Percentiles rank a stretch among this genome's conserved stretches.
These are phyloP conservation scores for Smallanthus sonchifolius DNA, from an alignment of 129 eudicot species.

Conservation along the genomic window DNA sequence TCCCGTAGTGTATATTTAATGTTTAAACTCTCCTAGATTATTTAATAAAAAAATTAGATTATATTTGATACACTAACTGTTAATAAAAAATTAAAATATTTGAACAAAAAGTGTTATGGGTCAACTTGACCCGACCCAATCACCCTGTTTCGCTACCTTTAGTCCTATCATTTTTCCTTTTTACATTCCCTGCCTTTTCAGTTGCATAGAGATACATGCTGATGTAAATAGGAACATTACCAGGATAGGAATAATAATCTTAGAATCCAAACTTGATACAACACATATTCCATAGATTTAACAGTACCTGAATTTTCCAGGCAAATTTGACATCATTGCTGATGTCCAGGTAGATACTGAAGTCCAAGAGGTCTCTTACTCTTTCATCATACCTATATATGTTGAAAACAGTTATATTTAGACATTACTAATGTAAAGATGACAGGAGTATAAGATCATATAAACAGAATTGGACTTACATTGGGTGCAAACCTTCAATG, in stretches of 20 bases:
- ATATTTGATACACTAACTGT: background rate
- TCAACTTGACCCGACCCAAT: background rate
- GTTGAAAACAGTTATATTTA: background rate
- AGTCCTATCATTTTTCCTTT: background rate
- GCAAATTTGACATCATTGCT: conserved; percentile 94
- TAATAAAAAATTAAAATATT: background rate
- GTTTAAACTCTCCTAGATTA: background rate
- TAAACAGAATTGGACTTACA: conserved; percentile 46
- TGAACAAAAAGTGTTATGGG: background rate
- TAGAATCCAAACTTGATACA: background rate
- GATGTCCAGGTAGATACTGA: conserved; percentile 91
- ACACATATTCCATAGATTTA: background rate
- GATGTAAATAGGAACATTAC: background rate
- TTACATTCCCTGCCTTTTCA: background rate
- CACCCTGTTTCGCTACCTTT: background rate
- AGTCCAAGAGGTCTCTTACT: conserved; percentile 87
- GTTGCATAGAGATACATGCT: background rate
- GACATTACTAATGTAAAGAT: too few relatives aligned
- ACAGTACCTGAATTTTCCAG: conserved; percentile 86
- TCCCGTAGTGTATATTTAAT: background rate
- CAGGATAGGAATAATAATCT: background rate
- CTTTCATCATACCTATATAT: conserved; percentile 66
- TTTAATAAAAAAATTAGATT: background rate
- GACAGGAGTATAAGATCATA: background rate
- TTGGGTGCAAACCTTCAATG: conserved; percentile 95